Evolutionary conservation across 192 early-diverging fungal species (phyloP).

Genomic region (Gaertneriomyces sp.): DNA sequence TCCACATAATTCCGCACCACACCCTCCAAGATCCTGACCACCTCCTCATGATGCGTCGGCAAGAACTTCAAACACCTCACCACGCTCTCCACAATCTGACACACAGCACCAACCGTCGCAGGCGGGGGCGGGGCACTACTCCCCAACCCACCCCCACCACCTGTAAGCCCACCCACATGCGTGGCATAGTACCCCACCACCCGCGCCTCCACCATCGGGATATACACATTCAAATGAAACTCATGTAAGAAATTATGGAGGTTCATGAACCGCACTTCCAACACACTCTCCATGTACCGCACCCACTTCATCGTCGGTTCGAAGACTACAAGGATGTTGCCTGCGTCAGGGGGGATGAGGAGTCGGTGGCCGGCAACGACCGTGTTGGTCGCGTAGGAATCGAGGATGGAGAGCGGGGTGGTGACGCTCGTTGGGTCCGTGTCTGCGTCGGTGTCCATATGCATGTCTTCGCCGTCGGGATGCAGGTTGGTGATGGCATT

Average conservation of each 20-base stretch:
- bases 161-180: constrained; percentile 67
- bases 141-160: constrained; percentile 57
- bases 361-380: constrained; percentile 60
- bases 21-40: constrained; percentile 64
- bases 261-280: constrained; percentile 48
- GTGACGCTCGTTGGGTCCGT: too few relatives aligned
- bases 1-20: constrained; percentile 66
- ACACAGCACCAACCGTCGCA: neutral
- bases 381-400: constrained; percentile 61
- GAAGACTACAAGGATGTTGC: constrained; percentile 66
- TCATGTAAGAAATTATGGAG: constrained; percentile 71
- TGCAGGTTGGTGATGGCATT: too few relatives aligned
- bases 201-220: constrained; percentile 82
- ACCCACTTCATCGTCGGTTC: constrained; percentile 67
- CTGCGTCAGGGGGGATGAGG: constrained; percentile 61
- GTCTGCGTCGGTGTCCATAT: too few relatives aligned
- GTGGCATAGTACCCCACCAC: constrained; percentile 69
- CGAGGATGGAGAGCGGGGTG: too few relatives aligned
- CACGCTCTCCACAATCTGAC: constrained; percentile 52
- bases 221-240: constrained; percentile 74
- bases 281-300: constrained; percentile 47
- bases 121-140: neutral
- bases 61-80: constrained; percentile 58
- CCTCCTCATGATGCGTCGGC: constrained; percentile 69
- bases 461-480: constrained; percentile 3